These are phyloP conservation scores for Neurospora sp. DNA, from an alignment of 495 filamentous ascomycete genomes.

Conservation along the genomic window DNA sequence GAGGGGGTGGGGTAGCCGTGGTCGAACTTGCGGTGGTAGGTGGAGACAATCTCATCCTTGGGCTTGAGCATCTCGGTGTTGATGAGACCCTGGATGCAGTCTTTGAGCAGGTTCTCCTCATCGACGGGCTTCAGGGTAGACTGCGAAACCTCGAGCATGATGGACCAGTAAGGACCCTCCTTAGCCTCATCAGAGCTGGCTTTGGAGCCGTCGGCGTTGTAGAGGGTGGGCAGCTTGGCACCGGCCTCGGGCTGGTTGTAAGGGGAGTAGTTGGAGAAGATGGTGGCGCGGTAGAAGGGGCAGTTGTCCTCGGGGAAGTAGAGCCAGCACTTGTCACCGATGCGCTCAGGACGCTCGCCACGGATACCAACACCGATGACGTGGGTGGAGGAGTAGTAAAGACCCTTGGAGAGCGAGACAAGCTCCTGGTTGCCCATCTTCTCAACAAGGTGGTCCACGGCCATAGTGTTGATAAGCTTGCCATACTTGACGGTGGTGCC, in stretches of 20 bases:
- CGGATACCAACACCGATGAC: constrained; percentile 94
- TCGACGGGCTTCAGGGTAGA: constrained; percentile 92
- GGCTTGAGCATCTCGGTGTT: constrained; percentile 93
- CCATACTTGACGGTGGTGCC: constrained; percentile 86
- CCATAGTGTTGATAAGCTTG: constrained; percentile 94
- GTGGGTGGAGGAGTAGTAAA: constrained; percentile 96
- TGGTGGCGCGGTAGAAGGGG: constrained; percentile 98
- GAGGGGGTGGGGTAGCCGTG: constrained; percentile 96
- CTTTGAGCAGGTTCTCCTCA: constrained; percentile 66
- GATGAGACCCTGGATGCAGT: constrained; percentile 92
- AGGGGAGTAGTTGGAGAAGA: constrained; percentile 99
- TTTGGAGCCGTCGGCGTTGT: constrained; percentile 76
- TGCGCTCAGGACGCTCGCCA: constrained; percentile 84
- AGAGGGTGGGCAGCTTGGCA: constrained; percentile 77
- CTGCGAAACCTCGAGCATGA: constrained; percentile 98
- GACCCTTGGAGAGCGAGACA: constrained; percentile 70
- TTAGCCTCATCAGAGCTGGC: constrained; percentile 55
- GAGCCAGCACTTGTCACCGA: constrained; percentile 99
- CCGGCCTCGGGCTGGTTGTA: constrained; percentile 85
- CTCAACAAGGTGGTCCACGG: constrained; percentile 81
- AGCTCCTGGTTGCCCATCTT: constrained; percentile 81
- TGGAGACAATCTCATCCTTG: constrained; percentile 90
- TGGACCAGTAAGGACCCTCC: constrained; percentile 96
- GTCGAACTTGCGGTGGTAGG: constrained; percentile 97
- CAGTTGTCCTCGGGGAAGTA: constrained; percentile 99